These are phyloP conservation scores for Phytophthora vignae DNA, from an alignment of 352 stramenopile species.

Conservation along the genomic window DNA sequence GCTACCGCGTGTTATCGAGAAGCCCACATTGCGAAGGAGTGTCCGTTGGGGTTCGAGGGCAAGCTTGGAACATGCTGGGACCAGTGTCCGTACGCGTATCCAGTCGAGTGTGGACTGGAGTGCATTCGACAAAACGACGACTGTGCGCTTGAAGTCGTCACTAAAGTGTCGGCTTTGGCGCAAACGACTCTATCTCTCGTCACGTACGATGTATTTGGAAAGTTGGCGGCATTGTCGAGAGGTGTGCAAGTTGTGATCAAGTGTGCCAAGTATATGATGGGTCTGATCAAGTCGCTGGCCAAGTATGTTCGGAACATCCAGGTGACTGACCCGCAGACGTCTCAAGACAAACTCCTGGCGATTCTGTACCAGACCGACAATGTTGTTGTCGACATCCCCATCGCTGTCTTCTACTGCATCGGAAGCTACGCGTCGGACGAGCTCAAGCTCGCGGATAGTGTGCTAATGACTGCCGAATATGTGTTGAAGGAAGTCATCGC, in stretches of 20 bases:
- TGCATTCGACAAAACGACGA: conserved; percentile 41
- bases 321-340: conserved; percentile 26
- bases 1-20: conserved; percentile 46
- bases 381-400: conserved; percentile 43
- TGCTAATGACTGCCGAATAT: conserved; percentile 37
- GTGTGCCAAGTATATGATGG: conserved; percentile 35
- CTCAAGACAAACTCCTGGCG: conserved; percentile 42
- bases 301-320: conserved; percentile 30
- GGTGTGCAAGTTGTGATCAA: conserved; percentile 25
- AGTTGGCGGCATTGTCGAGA: conserved; percentile 11
- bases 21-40: conserved; percentile 36
- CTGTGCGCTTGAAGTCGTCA: conserved; percentile 32
- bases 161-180: conserved; percentile 20
- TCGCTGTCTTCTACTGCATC: conserved; percentile 42
- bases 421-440: conserved; percentile 24
- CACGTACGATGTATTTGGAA: conserved; percentile 23
- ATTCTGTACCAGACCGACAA: conserved; percentile 44
- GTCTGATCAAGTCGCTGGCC: conserved; percentile 28
- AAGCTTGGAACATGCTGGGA: conserved; percentile 38
- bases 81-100: conserved; percentile 38
- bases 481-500: conserved; percentile 40
- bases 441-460: conserved; percentile 29
- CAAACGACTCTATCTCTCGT: conserved; percentile 11
- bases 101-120: conserved; percentile 39
- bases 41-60: conserved; percentile 25